phyloP scores from a whole-genome alignment of 2,329 filamentous ascomycete genomes.

The Tolypocladium nubicola region DNA sequence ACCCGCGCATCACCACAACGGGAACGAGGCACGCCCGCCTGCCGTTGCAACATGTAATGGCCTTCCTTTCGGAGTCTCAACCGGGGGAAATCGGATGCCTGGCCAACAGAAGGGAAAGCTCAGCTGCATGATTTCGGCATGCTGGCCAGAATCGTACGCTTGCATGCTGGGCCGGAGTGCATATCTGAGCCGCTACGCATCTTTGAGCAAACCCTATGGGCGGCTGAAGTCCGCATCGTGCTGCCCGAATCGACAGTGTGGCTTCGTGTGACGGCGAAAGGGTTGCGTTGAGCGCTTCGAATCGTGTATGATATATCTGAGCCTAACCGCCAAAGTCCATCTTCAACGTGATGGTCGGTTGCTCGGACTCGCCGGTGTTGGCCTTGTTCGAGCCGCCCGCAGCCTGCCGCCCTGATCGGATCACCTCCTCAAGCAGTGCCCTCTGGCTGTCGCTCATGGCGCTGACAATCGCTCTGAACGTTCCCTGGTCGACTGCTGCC shows the following conservation, averaged over 20 bases:
- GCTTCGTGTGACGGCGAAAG: not conserved
- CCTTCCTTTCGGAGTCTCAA: not conserved
- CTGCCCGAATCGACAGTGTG: not conserved
- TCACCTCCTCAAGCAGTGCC: conserved; percentile 69
- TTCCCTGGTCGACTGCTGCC: conserved; percentile 59
- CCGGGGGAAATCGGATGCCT: not conserved
- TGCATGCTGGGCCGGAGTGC: not conserved
- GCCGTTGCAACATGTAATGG: not conserved
- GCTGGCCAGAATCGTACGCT: not conserved
- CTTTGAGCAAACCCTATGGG: not conserved
- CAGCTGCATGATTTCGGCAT: not conserved
- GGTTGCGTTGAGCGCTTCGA: not conserved
- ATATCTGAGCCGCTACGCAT: not conserved
- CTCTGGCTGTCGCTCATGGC: conserved; percentile 62
- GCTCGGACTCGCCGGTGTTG: conserved; percentile 33
- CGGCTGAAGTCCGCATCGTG: not conserved
- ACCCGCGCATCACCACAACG: not conserved
- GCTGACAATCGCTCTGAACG: conserved; percentile 65
- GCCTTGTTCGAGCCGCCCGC: conserved; percentile 27
- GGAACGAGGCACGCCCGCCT: not conserved
- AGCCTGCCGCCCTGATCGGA: conserved; percentile 51
- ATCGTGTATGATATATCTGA: not conserved
- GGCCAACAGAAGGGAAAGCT: not conserved
- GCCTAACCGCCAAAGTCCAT: conserved; percentile 67
- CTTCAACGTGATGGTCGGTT: conserved; percentile 84